phyloP scores from a whole-genome alignment of 1,284 basidiomycete genomes.

The Wolfiporia cocos region DNA sequence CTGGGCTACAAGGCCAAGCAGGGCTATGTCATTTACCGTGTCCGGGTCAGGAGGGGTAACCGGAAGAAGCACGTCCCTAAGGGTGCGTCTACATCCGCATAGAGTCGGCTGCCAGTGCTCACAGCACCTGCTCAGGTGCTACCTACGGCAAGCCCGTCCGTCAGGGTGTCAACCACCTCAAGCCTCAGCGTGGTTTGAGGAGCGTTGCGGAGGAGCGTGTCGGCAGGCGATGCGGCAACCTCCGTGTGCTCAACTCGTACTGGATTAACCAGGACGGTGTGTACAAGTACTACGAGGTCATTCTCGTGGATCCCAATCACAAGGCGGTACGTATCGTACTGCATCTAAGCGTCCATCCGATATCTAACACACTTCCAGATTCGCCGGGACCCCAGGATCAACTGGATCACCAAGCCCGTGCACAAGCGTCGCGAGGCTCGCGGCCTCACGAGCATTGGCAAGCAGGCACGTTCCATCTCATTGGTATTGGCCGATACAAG shows the following conservation, averaged over 20 bases:
- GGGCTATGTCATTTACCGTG: conserved; percentile 97
- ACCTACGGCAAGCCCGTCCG: conserved; percentile 99
- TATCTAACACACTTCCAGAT: conserved; percentile 42
- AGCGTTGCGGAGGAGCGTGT: conserved; percentile 98
- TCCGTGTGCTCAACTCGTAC: conserved; percentile 97
- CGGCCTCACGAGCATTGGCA: conserved; percentile 95
- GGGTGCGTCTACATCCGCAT: conserved; percentile 50
- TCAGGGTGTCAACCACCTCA: conserved; percentile 99
- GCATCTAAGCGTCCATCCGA: not conserved
- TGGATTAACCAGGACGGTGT: conserved; percentile 99
- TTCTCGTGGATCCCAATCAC: conserved; percentile 92
- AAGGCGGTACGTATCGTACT: conserved; percentile 68
- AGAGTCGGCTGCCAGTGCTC: not conserved
- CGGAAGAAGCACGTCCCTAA: conserved; percentile 99
- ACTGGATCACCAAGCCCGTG: conserved; percentile 98
- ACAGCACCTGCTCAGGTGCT: conserved; percentile 50
- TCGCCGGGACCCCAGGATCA: conserved; percentile 94
- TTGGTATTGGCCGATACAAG: no score
- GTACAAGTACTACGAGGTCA: conserved; percentile 99
- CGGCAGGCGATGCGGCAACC: conserved; percentile 92
- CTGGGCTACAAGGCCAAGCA: conserved; percentile 99
- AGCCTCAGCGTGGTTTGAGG: conserved; percentile 92
- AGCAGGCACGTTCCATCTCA: conserved; percentile 71
- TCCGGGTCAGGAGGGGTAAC: conserved; percentile 97
- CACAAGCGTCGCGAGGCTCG: conserved; percentile 99